A percentile compares a stretch with the other conserved stretches of the same genome.
These are phyloP conservation scores for Senna siamea DNA, from an alignment of 306 rosid genomes.

Conservation along the genomic window DNA sequence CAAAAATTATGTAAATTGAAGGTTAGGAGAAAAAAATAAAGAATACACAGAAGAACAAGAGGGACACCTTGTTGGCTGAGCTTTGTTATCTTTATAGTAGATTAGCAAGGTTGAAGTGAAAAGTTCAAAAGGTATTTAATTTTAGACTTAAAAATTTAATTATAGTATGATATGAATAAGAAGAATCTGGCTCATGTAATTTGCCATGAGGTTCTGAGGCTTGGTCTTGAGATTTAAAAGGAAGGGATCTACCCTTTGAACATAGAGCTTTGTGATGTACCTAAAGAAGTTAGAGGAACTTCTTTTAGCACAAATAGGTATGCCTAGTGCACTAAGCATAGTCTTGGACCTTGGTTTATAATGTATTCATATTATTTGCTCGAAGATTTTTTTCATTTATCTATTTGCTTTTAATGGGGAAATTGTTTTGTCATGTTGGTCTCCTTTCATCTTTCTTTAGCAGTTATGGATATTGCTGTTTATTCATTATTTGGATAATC, in stretches of 20 bases:
- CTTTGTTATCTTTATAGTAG: background rate
- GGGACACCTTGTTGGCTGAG: background rate
- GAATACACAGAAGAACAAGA: background rate
- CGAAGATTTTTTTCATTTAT: background rate
- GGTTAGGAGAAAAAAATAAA: background rate
- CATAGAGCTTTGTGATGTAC: slow-evolving; percentile 6
- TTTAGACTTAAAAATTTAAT: background rate
- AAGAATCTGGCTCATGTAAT: background rate
- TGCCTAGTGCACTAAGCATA: slow-evolving; percentile 7
- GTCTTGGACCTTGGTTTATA: slow-evolving; percentile 3
- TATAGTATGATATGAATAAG: background rate
- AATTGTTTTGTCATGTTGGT: background rate
- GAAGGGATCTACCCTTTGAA: background rate
- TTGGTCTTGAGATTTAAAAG: slow-evolving; percentile 11
- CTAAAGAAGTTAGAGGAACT: slow-evolving; percentile 17
- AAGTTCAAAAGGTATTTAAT: background rate
- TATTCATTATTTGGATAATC: slow-evolving; percentile 30
- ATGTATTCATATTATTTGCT: background rate
- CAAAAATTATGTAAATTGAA: slow-evolving; percentile 5
- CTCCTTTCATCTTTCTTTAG: slow-evolving; percentile 14
- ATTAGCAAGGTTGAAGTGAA: background rate
- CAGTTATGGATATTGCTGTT: slow-evolving; percentile 26
- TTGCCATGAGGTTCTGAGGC: slow-evolving; percentile 20
- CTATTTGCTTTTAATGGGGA: background rate
- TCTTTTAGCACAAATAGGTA: slow-evolving; percentile 8